Base-by-base conservation (phyloP, 2,329 filamentous ascomycete species). In the Alternaria alternata region DNA sequence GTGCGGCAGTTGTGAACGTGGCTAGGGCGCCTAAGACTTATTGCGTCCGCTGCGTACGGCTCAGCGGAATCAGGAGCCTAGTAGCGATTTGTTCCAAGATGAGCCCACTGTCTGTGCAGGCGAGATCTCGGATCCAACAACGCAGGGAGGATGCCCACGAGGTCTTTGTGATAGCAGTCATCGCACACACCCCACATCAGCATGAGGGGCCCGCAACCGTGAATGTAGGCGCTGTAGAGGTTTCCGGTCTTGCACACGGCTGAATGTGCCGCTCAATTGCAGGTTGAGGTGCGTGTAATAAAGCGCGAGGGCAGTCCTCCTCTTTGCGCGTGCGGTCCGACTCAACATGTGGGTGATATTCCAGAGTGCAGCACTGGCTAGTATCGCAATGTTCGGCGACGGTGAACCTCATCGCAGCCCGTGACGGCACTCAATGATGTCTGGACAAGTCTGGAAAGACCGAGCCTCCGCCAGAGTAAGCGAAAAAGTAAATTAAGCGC, bases 401-500 rank as follows among this genome's bases (percentile, higher is more conserved):
- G 36, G 24, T 58, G 49, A 39, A 41, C 56, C 43, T 41, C 53
- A 54, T 53, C 51, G 59, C 36, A 59, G 48, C 46, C 57, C 54
- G 63, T 59, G 62, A 61, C 36, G 49, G 64, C 64, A 70, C 67
- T 67, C 59, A 65, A 66, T 38, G 38, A 47, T 63, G 65, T 69
- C 63, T 49, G 43, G 18, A 56, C 28, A 34, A 49, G 30, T 64
- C 63, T 65, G 61, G 28, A 22, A 26, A 42, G 34, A 41, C 38
- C 41, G 42, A 48, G 36, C 20, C 30, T 60, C 20, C 11, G 28
- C 57, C 34, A 60, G 49, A 51, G 61, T 54, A 59, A 58, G 56
- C 54, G 57, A 63, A 61, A 41, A 53, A 38, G 64, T 71, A 73
- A 66, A 76, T 74, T 73, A 72, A 73, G 60, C 51, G 61, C 57